A percentile compares a stretch with the other conserved stretches of the same genome.
phyloP scores from a whole-genome alignment of 2,329 filamentous ascomycete species.

The Pseudopithomyces chartarum region DNA sequence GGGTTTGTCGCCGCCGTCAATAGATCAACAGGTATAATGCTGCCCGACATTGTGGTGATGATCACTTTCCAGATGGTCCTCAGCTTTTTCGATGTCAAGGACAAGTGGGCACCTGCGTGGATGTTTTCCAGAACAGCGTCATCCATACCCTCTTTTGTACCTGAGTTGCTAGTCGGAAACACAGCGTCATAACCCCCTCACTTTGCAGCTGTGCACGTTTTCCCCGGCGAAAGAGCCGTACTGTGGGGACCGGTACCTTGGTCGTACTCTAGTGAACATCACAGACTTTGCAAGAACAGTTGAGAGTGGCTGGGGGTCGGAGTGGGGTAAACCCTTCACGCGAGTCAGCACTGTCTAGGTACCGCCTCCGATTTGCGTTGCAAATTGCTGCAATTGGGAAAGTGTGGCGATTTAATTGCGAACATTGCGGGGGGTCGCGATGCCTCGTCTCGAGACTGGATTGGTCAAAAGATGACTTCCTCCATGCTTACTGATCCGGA shows the following conservation, averaged over 20 bases:
- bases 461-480: neutral
- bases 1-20: constrained; percentile 37
- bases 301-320: neutral
- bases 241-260: neutral
- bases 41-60: constrained; percentile 30
- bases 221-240: neutral
- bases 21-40: constrained; percentile 39
- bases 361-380: constrained; percentile 1
- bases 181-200: constrained; percentile 5
- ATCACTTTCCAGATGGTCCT: constrained; percentile 18
- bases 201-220: neutral
- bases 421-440: neutral
- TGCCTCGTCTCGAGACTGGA: neutral
- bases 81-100: neutral
- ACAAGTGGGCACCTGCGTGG: constrained; percentile 14
- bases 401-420: neutral
- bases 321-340: neutral
- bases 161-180: neutral
- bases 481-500: neutral
- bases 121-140: constrained; percentile 1
- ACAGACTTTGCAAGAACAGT: neutral
- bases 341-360: neutral
- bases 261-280: too few species aligned
- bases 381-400: neutral
- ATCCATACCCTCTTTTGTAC: constrained; percentile 3